Evolutionary conservation across 768 basidiomycete genomes (phyloP), one percentile per base, ranked within the genome.

Genomic region (Trametes cubensis): DNA sequence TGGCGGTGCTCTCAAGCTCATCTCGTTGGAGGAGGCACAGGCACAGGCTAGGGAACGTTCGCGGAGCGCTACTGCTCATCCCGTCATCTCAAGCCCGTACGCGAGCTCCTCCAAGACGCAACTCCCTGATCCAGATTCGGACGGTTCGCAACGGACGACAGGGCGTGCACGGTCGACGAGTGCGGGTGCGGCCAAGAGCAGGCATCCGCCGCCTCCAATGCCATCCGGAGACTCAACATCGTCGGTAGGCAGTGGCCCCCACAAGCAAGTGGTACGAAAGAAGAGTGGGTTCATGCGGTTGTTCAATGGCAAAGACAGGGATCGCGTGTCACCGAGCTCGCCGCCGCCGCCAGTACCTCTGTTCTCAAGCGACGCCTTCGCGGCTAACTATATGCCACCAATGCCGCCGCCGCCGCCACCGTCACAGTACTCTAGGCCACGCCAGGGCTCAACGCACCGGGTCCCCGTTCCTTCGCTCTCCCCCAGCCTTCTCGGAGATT

Each of bases 241-340:
- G 41, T 41, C 14, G 18, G 44, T 44, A 30, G n/a, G n/a, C 45
- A 23, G 47, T 54, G 46, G 65, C 51, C 69, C 76, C 26, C 77
- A 76, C 11, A 88, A 84, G 67, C 65, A 74, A 2, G 72, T 93
- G 52, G 90, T 83, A 67, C 87, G 88, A 62, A 92, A 89, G 78
- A 92, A 88, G 72, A 92, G 90, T 64, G 91, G 83, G 3, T 90
- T 94, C 70, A 83, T 93, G 86, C 79, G 88, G 53, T 75, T 94
- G 13, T 92, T 93, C 70, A 85, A 87, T 67, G 79, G 80, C 20
- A 83, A 80, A 69, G 75, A 75, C 20, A 75, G 75, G 53, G 75
- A 76, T 23, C 80, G 80, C 53, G 81, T 44, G 34, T 65, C 48
- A 41, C 63, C 60, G 80, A 83, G 21, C 74, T 70, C 69, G 5